Evolutionary conservation across 768 basidiomycete genomes (phyloP), one percentile per base, ranked within the genome.

Genomic region (Termitomyces sp.): DNA sequence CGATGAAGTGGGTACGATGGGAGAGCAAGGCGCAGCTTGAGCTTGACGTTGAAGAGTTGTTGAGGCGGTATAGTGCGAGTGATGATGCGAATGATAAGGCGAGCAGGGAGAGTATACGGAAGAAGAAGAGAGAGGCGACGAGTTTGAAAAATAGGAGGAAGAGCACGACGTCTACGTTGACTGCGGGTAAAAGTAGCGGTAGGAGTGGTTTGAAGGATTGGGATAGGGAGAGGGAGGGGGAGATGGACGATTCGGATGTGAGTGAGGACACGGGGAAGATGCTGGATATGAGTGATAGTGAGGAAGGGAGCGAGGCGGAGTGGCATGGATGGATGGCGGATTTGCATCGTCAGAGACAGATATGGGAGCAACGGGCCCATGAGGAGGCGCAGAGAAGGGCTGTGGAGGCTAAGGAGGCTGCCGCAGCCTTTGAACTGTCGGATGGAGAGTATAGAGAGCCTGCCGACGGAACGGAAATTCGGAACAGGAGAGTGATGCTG

Each of bases 241-340:
- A 51, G 49, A 49, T 59, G 47, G 55, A 62, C 53, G 63, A 58
- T n/a, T 63, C 61, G 41, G 58, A 66, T 34, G 44, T 55, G 34
- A 57, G 58, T 5, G 72, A 71, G 41, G 61, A 62, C 12, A 62
- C 46, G 38, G 60, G 51, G 42, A 59, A 46, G 51, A 50, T 60
- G 58, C 56, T 63, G 11, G 68, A 63, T 9, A 56, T 66, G 24
- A 73, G 71, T 3, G 72, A 73, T 43, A 77, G 71, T 30, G 76
- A 73, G 5, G 73, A 77, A 24, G 78, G 74, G 22, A 77, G 75
- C 60, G 86, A 87, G 64, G 69, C 71, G 21, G 86, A 88, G 63
- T 88, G 86, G 86, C 72, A 79, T 4, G 82, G 80, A 1, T 88
- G 86, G 86, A 71, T 76, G 63, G 77, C 77, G 5, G 85, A 85